Base-by-base conservation (phyloP, 2,329 filamentous ascomycete genomes). In the Fusarium stilboides region DNA sequence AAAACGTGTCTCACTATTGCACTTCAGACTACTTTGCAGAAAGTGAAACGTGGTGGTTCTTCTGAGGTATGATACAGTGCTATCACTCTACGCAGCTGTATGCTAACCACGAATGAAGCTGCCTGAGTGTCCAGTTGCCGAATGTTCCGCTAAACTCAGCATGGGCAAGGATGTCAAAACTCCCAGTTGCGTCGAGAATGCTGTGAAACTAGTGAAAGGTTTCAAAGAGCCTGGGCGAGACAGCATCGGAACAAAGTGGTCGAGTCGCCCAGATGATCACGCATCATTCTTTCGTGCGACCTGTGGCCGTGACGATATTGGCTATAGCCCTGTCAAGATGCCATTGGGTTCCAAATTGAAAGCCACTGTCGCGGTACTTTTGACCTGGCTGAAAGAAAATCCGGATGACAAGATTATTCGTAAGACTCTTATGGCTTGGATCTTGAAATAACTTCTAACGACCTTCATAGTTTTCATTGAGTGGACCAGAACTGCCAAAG, bases 351-450 rank as follows among this genome's bases (percentile, higher is more conserved):
- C 79, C 2, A 82, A 82, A 61, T 49, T 79, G 1, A 74, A 74
- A 0, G 75, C 72, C 0, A 68, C 78, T 1, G 76, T 79, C 65
- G 70, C 76, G 5, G 70, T 80, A 0, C 64, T 81, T 1, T 22
- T 75, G 2, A 71, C 73, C 2, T 82, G 80, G 81, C 62, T 72
- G 22, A 2, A 36, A 0, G 70, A 78, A 0, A 58, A 62, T 0
- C 80, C 80, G 0, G 45, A 77, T 0, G 80, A 83, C 70, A 83
- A 82, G 63, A 80, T 80, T 5, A 80, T 83, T 17, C 71, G 81
- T 80, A 66, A 71, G 76, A 28, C 3, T 2, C 34, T 19, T 26
- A 0, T 2, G 0, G 1, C 3, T 12, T 8, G n/a, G n/a, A n/a
- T n/a, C n/a, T n/a, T n/a, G n/a, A n/a, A n/a, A n/a, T 7, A 0